Percentiles rank a stretch among this genome's conserved stretches.
Conservation (phyloP, 768 basidiomycete genomes). For the Cyclocybe cylindracea region DNA sequence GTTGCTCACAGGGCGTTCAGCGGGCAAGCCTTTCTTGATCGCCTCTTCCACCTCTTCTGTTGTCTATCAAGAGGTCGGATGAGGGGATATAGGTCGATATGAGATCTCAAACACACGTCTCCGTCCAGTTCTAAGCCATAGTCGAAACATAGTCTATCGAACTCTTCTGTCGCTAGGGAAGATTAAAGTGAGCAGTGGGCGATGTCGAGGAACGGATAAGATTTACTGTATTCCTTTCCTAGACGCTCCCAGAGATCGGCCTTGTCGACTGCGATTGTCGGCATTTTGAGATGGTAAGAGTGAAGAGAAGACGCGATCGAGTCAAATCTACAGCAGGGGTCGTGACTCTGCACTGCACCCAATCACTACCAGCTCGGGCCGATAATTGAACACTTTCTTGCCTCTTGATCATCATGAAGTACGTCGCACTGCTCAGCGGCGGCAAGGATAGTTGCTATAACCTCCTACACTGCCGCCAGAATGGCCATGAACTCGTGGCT, state of each 20-base stretch:
- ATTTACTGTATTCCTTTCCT: constrained; percentile 75
- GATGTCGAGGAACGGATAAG: background rate
- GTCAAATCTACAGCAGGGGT: constrained; percentile 27
- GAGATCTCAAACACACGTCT: constrained; percentile 63
- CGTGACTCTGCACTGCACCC: constrained; percentile 7
- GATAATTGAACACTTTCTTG: constrained; percentile 14
- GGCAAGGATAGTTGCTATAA: constrained; percentile 99
- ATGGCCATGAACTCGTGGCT: constrained; percentile 86
- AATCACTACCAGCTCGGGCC: constrained; percentile 11
- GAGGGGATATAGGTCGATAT: background rate
- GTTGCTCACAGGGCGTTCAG: constrained; percentile 73
- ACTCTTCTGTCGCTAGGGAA: constrained; percentile 82
- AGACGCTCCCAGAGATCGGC: constrained; percentile 90
- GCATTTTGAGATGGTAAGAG: constrained; percentile 53
- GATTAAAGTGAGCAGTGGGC: constrained; percentile 17
- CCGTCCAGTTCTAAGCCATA: constrained; percentile 98
- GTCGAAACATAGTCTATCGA: constrained; percentile 94
- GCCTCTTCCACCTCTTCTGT: constrained; percentile 84
- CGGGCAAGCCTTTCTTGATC: constrained; percentile 80
- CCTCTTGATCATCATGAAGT: constrained; percentile 63
- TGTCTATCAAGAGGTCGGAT: constrained; percentile 52
- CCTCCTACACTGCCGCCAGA: constrained; percentile 81
- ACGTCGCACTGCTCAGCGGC: constrained; percentile 92
- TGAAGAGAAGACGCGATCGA: constrained; percentile 24
- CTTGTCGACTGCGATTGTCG: constrained; percentile 95